These are phyloP conservation scores for Penicillium janthinellum DNA, from an alignment of 2,329 filamentous ascomycete genomes.

Conservation along the genomic window DNA sequence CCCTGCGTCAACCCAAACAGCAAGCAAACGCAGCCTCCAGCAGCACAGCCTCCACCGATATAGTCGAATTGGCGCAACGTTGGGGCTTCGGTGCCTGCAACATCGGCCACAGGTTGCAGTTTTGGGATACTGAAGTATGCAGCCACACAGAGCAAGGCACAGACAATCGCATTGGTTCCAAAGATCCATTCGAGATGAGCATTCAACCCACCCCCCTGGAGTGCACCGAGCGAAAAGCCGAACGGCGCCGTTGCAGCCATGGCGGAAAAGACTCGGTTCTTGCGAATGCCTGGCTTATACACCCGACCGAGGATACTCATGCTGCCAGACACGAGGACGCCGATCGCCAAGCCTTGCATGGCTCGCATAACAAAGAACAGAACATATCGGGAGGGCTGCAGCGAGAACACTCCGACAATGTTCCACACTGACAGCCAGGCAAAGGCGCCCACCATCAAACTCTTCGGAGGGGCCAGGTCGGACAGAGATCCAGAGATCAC, in stretches of 20 bases:
- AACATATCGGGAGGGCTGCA: constrained; percentile 38
- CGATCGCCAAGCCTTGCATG: constrained; percentile 53
- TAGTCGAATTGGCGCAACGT: constrained; percentile 38
- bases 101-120: constrained; percentile 35
- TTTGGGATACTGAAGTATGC: constrained; percentile 46
- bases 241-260: constrained; percentile 53
- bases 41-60: constrained; percentile 50
- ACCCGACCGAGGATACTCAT: constrained; percentile 52
- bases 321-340: constrained; percentile 52
- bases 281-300: constrained; percentile 48
- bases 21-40: constrained; percentile 55
- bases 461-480: constrained; percentile 46
- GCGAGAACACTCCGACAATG: constrained; percentile 37
- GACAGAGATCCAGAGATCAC: constrained; percentile 42
- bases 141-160: constrained; percentile 38
- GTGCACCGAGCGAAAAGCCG: constrained; percentile 47
- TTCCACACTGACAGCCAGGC: constrained; percentile 48
- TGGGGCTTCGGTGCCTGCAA: constrained; percentile 31
- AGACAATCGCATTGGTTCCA: constrained; percentile 47
- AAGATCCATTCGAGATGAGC: constrained; percentile 48
- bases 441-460: constrained; percentile 48
- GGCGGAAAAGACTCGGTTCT: constrained; percentile 53
- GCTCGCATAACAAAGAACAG: constrained; percentile 44
- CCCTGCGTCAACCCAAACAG: constrained; percentile 61
- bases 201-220: constrained; percentile 48